These are phyloP conservation scores for Dovyalis caffra DNA, from an alignment of 345 rosid genomes.

Conservation along the genomic window DNA sequence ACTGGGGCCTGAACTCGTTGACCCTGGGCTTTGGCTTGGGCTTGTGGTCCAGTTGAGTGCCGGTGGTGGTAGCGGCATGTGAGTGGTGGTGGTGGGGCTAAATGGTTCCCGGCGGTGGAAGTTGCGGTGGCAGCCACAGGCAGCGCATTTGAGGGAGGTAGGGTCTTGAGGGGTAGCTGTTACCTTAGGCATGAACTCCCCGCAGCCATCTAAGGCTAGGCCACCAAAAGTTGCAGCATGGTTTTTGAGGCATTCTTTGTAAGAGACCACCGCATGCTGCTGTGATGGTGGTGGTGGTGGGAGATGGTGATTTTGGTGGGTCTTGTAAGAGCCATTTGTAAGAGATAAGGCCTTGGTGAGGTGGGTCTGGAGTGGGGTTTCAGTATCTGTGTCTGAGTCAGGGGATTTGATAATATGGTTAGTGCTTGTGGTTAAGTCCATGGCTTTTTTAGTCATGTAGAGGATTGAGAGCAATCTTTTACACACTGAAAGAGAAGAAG, in stretches of 20 bases:
- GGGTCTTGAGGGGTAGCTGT: constrained; percentile 40
- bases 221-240: constrained; percentile 78
- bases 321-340: constrained; percentile 7
- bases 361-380: constrained; percentile 25
- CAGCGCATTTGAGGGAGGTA: constrained; percentile 62
- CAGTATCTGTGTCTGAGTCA: constrained; percentile 21
- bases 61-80: not conserved
- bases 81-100: constrained; percentile 15
- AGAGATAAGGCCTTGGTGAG: constrained; percentile 23
- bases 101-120: constrained; percentile 73
- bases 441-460: constrained; percentile 14
- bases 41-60: constrained; percentile 32
- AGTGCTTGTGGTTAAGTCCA: constrained; percentile 13
- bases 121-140: constrained; percentile 93
- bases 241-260: constrained; percentile 78
- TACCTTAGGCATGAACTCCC: constrained; percentile 70
- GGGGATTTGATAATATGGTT: not conserved
- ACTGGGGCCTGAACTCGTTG: constrained; percentile 29
- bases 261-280: constrained; percentile 43
- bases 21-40: constrained; percentile 36
- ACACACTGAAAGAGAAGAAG: not conserved
- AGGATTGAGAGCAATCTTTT: not conserved
- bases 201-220: constrained; percentile 79
- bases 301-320: not conserved
- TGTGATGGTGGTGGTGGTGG: constrained; percentile 7